A percentile compares a stretch with the other conserved stretches of the same genome.
These are phyloP conservation scores for Penicillium fimorum DNA, from an alignment of 495 filamentous ascomycete genomes.

Conservation along the genomic window DNA sequence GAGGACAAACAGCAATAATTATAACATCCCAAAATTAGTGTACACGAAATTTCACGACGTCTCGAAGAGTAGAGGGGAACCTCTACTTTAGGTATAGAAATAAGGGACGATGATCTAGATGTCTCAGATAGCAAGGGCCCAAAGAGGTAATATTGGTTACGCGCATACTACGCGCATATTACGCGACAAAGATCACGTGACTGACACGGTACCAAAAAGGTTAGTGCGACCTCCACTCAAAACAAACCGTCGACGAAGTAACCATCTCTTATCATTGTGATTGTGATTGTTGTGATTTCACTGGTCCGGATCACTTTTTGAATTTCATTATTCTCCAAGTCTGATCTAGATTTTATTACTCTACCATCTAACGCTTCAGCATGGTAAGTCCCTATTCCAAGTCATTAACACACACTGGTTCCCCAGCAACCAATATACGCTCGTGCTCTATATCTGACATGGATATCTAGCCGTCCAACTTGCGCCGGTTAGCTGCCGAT, in stretches of 20 bases:
- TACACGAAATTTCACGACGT: too few species aligned
- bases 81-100: too few species aligned
- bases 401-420: background rate
- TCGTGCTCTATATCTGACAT: conserved; percentile 14
- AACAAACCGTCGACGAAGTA: conserved; percentile 31
- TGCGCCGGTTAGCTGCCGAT: conserved; percentile 65
- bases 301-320: background rate
- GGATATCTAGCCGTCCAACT: conserved; percentile 39
- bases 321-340: background rate
- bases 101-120: too few species aligned
- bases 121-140: background rate
- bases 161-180: conserved; percentile 10
- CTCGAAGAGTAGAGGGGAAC: too few species aligned
- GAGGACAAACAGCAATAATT: too few species aligned
- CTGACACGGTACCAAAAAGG: conserved; percentile 20
- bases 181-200: conserved; percentile 19
- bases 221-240: conserved; percentile 19
- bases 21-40: too few species aligned
- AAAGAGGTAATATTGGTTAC: conserved; percentile 15
- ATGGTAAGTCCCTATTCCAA: conserved; percentile 17
- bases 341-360: background rate
- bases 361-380: conserved; percentile 1
- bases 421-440: conserved; percentile 7
- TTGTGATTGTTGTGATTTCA: background rate
- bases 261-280: conserved; percentile 23